A percentile compares a stretch with the other conserved stretches of the same genome.
These are phyloP conservation scores for Bassia scoparia DNA, from an alignment of 148 eudicot species.

Conservation along the genomic window DNA sequence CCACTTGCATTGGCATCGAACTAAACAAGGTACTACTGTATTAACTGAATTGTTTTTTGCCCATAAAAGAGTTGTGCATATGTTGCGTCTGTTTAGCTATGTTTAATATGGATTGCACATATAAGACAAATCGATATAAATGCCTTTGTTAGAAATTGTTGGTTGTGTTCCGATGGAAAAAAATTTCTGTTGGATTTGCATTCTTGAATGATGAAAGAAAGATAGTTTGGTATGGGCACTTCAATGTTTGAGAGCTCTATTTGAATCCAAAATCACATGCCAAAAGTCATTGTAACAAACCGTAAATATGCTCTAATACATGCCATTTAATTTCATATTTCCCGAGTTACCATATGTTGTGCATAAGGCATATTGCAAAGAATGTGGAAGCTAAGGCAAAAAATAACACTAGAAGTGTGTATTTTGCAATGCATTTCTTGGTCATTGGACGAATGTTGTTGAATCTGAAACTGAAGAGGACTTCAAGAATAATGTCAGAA, in stretches of 20 bases:
- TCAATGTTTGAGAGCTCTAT: not conserved
- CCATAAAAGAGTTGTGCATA: not conserved
- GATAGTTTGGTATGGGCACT: slow-evolving; percentile 7
- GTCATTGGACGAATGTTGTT: not conserved
- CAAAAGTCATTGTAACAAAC: not conserved
- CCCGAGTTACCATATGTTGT: not conserved
- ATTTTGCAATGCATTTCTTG: not conserved
- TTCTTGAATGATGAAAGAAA: not conserved
- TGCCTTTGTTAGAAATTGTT: not conserved
- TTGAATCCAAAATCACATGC: not conserved
- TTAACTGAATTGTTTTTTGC: not conserved
- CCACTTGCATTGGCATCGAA: not conserved
- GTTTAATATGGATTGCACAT: slow-evolving; percentile 2
- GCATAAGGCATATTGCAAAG: not conserved
- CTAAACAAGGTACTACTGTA: not conserved
- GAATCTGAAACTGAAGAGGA: not conserved
- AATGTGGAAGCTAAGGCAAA: not conserved
- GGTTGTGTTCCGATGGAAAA: not conserved
- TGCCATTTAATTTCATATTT: not conserved
- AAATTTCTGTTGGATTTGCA: not conserved
- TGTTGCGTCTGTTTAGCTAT: not conserved
- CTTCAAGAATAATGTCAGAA: not conserved
- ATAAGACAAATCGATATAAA: slow-evolving; percentile 6
- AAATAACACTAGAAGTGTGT: not conserved
- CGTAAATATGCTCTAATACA: not conserved